phyloP scores from a whole-genome alignment of 352 stramenopile species.

The Blastocystis sp. region DNA sequence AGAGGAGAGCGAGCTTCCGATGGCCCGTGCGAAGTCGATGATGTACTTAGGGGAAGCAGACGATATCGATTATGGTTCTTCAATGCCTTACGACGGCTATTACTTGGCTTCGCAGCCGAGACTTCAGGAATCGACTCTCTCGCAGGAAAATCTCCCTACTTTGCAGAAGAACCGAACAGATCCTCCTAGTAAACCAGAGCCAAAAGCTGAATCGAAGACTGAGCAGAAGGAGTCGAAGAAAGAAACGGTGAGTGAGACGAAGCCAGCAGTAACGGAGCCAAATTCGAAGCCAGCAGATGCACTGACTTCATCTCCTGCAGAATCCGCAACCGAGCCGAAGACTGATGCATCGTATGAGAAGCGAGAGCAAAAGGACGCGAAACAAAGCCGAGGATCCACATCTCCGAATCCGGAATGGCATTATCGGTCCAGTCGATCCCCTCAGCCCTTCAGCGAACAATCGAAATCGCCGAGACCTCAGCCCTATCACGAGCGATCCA shows the following conservation, averaged over 20 bases:
- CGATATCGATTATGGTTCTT: neutral
- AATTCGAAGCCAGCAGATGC: neutral
- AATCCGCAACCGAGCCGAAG: neutral
- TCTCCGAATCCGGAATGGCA: neutral
- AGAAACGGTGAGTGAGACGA: neutral
- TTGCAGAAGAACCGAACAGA: too few species aligned
- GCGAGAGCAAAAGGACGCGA: neutral
- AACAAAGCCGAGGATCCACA: neutral
- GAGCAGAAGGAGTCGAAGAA: too few species aligned
- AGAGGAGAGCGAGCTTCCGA: neutral
- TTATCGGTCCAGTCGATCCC: neutral
- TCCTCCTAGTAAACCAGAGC: too few species aligned
- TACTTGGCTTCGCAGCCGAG: neutral
- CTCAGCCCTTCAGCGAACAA: neutral
- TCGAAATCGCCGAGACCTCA: neutral
- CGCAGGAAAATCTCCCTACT: too few species aligned
- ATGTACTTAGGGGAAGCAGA: constrained; percentile 21
- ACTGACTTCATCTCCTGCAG: neutral
- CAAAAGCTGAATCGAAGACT: too few species aligned
- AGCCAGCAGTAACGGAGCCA: neutral
- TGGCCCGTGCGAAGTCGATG: constrained; percentile 15
- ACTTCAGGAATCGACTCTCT: neutral
- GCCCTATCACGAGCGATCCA: neutral
- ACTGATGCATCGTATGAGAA: neutral
- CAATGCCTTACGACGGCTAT: neutral